Evolutionary conservation across 768 basidiomycete species (phyloP).

Genomic region (Trametes punicea): DNA sequence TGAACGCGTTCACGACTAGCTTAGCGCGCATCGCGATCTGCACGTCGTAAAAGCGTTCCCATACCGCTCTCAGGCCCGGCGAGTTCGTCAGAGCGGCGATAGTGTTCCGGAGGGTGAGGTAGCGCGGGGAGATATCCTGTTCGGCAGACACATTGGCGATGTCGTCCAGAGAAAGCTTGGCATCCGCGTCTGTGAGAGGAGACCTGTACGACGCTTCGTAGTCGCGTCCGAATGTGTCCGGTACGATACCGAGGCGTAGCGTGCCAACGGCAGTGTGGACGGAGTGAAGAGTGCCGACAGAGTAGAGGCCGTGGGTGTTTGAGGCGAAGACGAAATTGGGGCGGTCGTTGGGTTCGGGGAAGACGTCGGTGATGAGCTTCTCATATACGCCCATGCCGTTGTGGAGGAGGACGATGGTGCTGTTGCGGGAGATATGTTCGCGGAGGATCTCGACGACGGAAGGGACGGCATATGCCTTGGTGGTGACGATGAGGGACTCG

Average conservation of each 20-base stretch:
- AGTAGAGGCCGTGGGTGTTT: constrained; percentile 77
- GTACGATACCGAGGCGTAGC: constrained; percentile 76
- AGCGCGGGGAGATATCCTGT: constrained; percentile 39
- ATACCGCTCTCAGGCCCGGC: constrained; percentile 53
- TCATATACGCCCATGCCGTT: constrained; percentile 96
- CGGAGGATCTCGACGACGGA: constrained; percentile 54
- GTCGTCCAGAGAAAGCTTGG: constrained; percentile 48
- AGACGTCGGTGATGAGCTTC: constrained; percentile 59
- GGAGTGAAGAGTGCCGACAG: constrained; percentile 48
- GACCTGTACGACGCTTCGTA: constrained; percentile 48
- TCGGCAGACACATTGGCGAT: constrained; percentile 36
- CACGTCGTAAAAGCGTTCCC: constrained; percentile 64
- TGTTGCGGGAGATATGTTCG: constrained; percentile 58
- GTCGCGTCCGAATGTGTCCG: constrained; percentile 59
- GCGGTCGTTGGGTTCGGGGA: constrained; percentile 66
- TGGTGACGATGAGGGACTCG: constrained; percentile 76
- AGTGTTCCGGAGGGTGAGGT: constrained; percentile 64
- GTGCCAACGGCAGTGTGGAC: constrained; percentile 70
- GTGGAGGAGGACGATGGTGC: constrained; percentile 89
- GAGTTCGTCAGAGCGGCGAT: constrained; percentile 59
- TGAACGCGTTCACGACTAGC: constrained; percentile 73
- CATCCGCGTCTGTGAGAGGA: constrained; percentile 35
- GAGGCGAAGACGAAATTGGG: constrained; percentile 85
- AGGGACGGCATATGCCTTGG: constrained; percentile 70
- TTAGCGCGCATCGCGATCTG: constrained; percentile 74